A percentile compares a stretch with the other conserved stretches of the same genome.
phyloP scores from a whole-genome alignment of 139 green algal species.

The Chlamydomonas incerta region DNA sequence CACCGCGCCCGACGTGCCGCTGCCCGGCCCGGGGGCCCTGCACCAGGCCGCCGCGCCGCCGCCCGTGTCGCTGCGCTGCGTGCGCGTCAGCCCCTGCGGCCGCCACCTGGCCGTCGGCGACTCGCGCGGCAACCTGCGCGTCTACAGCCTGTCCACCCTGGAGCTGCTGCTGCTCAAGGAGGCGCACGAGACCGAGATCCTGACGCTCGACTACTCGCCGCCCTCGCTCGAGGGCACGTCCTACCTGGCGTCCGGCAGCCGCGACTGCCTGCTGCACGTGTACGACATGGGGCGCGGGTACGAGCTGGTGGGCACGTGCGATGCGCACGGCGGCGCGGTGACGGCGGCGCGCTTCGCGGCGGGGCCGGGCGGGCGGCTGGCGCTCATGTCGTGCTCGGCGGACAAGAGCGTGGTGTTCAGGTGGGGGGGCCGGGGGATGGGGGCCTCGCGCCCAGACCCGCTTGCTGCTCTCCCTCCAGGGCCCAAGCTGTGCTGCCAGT shows the following conservation, averaged over 20 bases:
- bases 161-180: constrained; percentile 49
- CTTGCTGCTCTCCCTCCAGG: too few species aligned
- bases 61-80: constrained; percentile 53
- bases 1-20: constrained; percentile 24
- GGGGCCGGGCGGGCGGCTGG: constrained; percentile 43
- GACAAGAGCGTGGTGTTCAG: constrained; percentile 61
- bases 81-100: constrained; percentile 53
- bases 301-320: constrained; percentile 63
- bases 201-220: constrained; percentile 60
- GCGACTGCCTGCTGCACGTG: constrained; percentile 66
- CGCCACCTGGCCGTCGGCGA: constrained; percentile 61
- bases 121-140: constrained; percentile 60
- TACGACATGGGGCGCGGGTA: constrained; percentile 57
- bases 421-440: too few species aligned
- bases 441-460: too few species aligned
- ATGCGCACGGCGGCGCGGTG: constrained; percentile 65
- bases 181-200: constrained; percentile 67
- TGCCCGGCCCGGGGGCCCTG: not conserved
- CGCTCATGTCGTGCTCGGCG: constrained; percentile 53
- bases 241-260: constrained; percentile 60
- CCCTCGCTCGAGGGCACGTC: constrained; percentile 13
- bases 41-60: not conserved
- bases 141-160: constrained; percentile 56
- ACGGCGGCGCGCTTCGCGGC: constrained; percentile 63
- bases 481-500: too few species aligned